A percentile compares a stretch with the other conserved stretches of the same genome.
phyloP scores from a whole-genome alignment of 495 filamentous ascomycete species.

The Oleoguttula mirabilis region DNA sequence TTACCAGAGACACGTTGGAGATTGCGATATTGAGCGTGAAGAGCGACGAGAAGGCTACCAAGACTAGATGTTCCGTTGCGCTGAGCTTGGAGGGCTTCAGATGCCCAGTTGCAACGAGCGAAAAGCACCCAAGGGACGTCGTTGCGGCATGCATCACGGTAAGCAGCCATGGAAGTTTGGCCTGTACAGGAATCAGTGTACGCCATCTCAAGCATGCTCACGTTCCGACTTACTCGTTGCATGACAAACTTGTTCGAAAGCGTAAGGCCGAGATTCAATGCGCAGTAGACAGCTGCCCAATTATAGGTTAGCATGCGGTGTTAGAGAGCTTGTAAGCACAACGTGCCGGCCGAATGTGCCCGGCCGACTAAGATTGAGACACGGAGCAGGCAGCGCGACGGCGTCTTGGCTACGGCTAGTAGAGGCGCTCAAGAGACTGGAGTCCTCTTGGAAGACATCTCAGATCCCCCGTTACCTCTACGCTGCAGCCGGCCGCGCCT shows the following conservation, averaged over 20 bases:
- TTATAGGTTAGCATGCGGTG: too few species aligned
- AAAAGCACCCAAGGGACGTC: slow-evolving; percentile 37
- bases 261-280: slow-evolving; percentile 36
- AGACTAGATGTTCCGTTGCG: slow-evolving; percentile 33
- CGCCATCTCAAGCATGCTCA: too few species aligned
- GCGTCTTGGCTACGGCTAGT: too few species aligned
- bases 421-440: too few species aligned
- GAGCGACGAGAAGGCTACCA: slow-evolving; percentile 42
- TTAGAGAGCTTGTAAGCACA: too few species aligned
- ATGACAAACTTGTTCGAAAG: slow-evolving; percentile 21
- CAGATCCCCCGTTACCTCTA: too few species aligned
- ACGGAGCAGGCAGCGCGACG: too few species aligned
- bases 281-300: slow-evolving; percentile 38
- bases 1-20: slow-evolving; percentile 38
- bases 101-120: slow-evolving; percentile 35
- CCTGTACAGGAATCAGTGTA: slow-evolving; percentile 41
- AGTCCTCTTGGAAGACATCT: too few species aligned
- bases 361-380: too few species aligned
- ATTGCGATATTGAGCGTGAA: slow-evolving; percentile 49
- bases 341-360: too few species aligned
- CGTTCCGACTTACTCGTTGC: slow-evolving; percentile 38
- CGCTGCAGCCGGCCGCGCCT: too few species aligned
- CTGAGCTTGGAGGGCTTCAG: slow-evolving; percentile 37
- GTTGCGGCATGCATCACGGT: slow-evolving; percentile 40
- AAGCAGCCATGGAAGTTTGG: slow-evolving; percentile 43